Percentiles rank a stretch among this genome's conserved stretches.
Evolutionary conservation across 352 stramenopile species (phyloP).

Genomic region (Pythium sukuiense): DNA sequence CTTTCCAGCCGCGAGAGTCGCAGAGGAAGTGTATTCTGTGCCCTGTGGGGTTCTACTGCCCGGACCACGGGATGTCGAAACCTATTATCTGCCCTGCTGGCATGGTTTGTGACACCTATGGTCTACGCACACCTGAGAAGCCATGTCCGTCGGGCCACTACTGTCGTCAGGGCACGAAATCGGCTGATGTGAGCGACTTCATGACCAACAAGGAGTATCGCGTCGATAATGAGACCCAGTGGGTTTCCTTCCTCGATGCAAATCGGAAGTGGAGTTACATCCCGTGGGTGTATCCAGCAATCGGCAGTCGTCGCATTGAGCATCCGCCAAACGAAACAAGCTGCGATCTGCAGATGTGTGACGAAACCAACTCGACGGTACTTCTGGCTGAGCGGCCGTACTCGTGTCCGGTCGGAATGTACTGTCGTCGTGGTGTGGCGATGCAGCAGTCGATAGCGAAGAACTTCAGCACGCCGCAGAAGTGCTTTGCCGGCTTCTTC

Average conservation of each 20-base stretch:
- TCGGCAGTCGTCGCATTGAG: slow-evolving; percentile 58
- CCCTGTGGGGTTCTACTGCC: slow-evolving; percentile 94
- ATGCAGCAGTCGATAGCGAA: slow-evolving; percentile 50
- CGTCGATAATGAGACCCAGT: slow-evolving; percentile 63
- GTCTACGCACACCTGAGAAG: slow-evolving; percentile 73
- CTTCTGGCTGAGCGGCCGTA: slow-evolving; percentile 91
- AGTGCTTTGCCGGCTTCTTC: slow-evolving; percentile 96
- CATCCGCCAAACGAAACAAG: slow-evolving; percentile 51
- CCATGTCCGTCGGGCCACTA: slow-evolving; percentile 93
- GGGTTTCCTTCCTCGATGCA: slow-evolving; percentile 54
- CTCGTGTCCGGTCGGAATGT: slow-evolving; percentile 92
- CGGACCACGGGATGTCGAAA: slow-evolving; percentile 87
- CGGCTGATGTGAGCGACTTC: slow-evolving; percentile 63
- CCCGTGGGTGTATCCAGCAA: slow-evolving; percentile 45
- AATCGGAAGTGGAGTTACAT: slow-evolving; percentile 51
- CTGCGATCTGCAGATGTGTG: slow-evolving; percentile 54
- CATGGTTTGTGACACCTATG: slow-evolving; percentile 92
- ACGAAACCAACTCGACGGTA: slow-evolving; percentile 35
- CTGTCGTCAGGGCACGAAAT: slow-evolving; percentile 94
- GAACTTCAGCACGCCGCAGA: slow-evolving; percentile 95
- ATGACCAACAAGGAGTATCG: slow-evolving; percentile 52
- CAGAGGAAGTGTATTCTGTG: slow-evolving; percentile 87
- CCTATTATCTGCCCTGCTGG: slow-evolving; percentile 91
- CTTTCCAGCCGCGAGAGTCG: slow-evolving; percentile 90
- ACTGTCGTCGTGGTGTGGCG: slow-evolving; percentile 89